phyloP scores from a whole-genome alignment of 306 rosid species.

The Trifolium pratense region DNA sequence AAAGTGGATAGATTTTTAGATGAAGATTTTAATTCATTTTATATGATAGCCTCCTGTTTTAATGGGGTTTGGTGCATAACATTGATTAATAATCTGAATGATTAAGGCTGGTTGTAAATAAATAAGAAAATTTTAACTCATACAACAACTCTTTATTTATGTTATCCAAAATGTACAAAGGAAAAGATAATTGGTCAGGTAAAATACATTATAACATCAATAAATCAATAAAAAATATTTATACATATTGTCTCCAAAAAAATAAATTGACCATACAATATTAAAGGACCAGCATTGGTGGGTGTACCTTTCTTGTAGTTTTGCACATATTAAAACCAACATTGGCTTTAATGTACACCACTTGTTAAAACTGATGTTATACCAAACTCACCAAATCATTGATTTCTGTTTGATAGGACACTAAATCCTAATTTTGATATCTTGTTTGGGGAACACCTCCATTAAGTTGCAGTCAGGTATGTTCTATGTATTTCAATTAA shows the following conservation, averaged over 20 bases:
- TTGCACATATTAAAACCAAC: slow-evolving; percentile 9
- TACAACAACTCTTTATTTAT: slow-evolving; percentile 24
- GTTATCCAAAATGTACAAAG: slow-evolving; percentile 20
- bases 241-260: slow-evolving; percentile 12
- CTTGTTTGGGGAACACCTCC: slow-evolving; percentile 2
- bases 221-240: background rate
- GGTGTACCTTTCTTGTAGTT: slow-evolving; percentile 5
- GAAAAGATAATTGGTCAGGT: slow-evolving; percentile 1
- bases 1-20: slow-evolving; percentile 18
- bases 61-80: slow-evolving; percentile 28
- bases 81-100: slow-evolving; percentile 27
- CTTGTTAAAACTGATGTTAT: slow-evolving; percentile 10
- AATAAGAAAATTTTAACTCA: slow-evolving; percentile 9
- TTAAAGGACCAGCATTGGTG: slow-evolving; percentile 23
- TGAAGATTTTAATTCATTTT: slow-evolving; percentile 24
- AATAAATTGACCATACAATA: slow-evolving; percentile 14
- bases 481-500: slow-evolving; percentile 10
- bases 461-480: background rate
- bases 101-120: slow-evolving; percentile 8
- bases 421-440: background rate
- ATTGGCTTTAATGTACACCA: slow-evolving; percentile 14
- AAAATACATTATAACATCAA: background rate
- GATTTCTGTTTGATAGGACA: slow-evolving; percentile 26
- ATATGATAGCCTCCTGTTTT: slow-evolving; percentile 4
- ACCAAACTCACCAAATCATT: slow-evolving; percentile 33